These are phyloP conservation scores for Alliaria petiolata DNA, from an alignment of 345 rosid species.

Conservation along the genomic window DNA sequence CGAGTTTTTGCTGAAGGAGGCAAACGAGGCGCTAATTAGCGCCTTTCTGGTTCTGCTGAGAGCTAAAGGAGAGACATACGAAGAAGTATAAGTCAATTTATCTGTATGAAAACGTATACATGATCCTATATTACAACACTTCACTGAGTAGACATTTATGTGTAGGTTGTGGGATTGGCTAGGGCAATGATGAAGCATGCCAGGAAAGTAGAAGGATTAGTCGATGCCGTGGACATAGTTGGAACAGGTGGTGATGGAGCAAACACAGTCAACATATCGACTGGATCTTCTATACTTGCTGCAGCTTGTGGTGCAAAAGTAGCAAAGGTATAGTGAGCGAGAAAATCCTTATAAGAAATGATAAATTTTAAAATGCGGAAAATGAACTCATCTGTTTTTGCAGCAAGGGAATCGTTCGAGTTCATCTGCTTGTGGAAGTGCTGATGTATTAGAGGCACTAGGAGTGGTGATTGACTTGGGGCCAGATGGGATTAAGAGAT, in stretches of 20 bases:
- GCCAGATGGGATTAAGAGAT: conserved; percentile 69
- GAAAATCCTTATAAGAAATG: background rate
- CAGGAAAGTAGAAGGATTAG: conserved; percentile 72
- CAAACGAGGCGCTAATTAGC: conserved; percentile 66
- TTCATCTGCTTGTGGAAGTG: conserved; percentile 99
- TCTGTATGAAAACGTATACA: background rate
- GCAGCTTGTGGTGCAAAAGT: conserved; percentile 97
- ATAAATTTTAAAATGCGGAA: background rate
- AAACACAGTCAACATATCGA: conserved; percentile 89
- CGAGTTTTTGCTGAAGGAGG: conserved; percentile 54
- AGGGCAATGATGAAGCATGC: conserved; percentile 80
- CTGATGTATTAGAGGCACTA: conserved; percentile 82
- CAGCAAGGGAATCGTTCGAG: conserved; percentile 98
- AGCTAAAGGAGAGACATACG: conserved; percentile 95
- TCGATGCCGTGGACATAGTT: conserved; percentile 75
- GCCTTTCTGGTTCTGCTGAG: conserved; percentile 85
- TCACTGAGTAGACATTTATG: background rate
- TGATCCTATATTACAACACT: background rate
- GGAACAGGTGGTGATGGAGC: conserved; percentile 99
- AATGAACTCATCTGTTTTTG: background rate
- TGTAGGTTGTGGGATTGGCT: conserved; percentile 81
- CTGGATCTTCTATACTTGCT: conserved; percentile 88
- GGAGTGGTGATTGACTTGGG: conserved; percentile 76
- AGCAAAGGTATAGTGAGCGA: conserved; percentile 90
- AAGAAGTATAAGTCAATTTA: conserved; percentile 51